Evolutionary conservation across 2,329 filamentous ascomycete genomes (phyloP), one percentile per base, ranked within the genome.

Genomic region (Atkinsonella texensis): DNA sequence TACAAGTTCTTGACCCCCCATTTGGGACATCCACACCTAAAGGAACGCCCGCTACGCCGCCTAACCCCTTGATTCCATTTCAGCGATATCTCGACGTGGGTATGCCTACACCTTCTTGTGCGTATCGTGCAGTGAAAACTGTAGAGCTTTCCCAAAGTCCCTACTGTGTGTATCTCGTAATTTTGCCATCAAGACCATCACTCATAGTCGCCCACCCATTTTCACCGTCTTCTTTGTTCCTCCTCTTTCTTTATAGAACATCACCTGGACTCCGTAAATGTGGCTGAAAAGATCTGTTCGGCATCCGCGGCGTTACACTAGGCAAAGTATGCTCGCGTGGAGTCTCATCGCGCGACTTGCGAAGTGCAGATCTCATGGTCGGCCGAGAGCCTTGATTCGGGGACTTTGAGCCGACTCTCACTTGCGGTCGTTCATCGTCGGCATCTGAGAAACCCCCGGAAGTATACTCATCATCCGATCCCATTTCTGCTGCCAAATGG

Each of bases 391-490:
- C 73, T 52, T 81, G 75, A 33, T 76, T 71, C 6, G 79, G 66
- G 0, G 80, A 77, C 54, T 75, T 78, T 56, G 84, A 76, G 71
- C 83, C 81, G 52, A 73, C 80, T 58, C 83, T 80, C 23, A 79
- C 65, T 41, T 62, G 67, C 4, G 68, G 68, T 60, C 74, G 57
- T 65, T 82, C 71, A 59, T 82, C 71, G 64, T 89, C 86, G 13
- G 82, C 82, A 57, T 96, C 91, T 0, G 88, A 95, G 58, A 91
- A 84, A 0, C 85, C 76, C 49, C 86, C 87, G 42, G 87, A 83
- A 1, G 74, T 72, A 43, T 77, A 74, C 58, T 95, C 89, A 52
- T 95, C 89, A 53, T 94, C 85, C 0, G 85, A 88, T 2, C 82
- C 73, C 47, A 87, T 75, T 12, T 86, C 81, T 39, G 74, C 51